These are phyloP conservation scores for Xanthoceras sorbifolium DNA, from an alignment of 345 rosid species.

Conservation along the genomic window DNA sequence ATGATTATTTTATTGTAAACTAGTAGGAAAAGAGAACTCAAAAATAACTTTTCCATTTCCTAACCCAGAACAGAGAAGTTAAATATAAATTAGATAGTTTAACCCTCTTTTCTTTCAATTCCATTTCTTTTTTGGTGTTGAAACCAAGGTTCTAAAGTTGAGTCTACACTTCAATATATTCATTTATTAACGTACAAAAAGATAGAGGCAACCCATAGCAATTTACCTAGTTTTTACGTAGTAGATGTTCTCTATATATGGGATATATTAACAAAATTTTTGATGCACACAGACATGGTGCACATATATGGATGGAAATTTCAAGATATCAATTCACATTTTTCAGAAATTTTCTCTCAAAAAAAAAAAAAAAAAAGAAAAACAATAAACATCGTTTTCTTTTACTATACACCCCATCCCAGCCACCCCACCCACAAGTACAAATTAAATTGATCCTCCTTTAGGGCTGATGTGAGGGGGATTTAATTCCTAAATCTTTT, in stretches of 20 bases:
- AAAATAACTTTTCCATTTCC: not conserved
- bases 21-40: not conserved
- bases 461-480: not conserved
- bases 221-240: not conserved
- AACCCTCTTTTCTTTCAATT: conserved; percentile 2
- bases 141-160: not conserved
- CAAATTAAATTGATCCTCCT: not conserved
- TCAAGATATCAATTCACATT: not conserved
- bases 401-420: not conserved
- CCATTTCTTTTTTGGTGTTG: not conserved
- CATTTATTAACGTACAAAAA: not conserved
- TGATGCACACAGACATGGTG: not conserved
- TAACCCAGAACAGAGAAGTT: not conserved
- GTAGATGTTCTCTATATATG: not conserved
- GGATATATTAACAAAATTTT: not conserved
- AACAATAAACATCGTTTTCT: not conserved
- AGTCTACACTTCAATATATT: not conserved
- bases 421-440: not conserved
- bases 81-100: not conserved
- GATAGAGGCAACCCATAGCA: not conserved
- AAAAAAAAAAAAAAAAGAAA: too few relatives aligned
- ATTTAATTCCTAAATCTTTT: not conserved
- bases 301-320: conserved; percentile 2
- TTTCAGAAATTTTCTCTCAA: not conserved
- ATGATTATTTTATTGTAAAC: not conserved